A percentile compares a stretch with the other conserved stretches of the same genome.
Evolutionary conservation across 306 rosid species (phyloP).

Genomic region (Casuarina cunninghamiana): DNA sequence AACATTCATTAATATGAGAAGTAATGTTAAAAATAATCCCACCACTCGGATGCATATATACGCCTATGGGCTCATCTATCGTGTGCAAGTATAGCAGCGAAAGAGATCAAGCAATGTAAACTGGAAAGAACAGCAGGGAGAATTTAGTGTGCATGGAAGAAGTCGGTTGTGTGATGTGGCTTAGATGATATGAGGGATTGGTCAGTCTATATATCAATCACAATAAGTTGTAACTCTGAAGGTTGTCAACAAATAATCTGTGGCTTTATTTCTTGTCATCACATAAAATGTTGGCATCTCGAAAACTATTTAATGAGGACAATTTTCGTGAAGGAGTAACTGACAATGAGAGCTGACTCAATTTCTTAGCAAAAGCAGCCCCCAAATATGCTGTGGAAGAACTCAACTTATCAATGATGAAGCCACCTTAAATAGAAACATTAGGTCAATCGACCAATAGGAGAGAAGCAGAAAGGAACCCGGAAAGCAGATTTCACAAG

Average conservation of each 20-base stretch:
- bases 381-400: conserved; percentile 75
- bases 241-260: too few relatives aligned
- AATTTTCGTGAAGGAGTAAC: conserved; percentile 57
- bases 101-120: neutral
- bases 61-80: neutral
- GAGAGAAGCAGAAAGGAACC: too few relatives aligned
- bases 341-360: conserved; percentile 74
- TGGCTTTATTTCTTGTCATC: neutral
- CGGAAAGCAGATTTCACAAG: neutral
- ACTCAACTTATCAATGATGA: neutral
- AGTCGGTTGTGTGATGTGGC: neutral
- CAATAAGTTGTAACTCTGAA: neutral
- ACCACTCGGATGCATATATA: conserved; percentile 7
- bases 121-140: neutral
- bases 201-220: neutral
- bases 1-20: conserved; percentile 30
- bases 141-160: neutral
- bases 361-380: conserved; percentile 90
- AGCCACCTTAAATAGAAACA: too few relatives aligned
- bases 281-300: neutral
- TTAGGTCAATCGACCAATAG: too few relatives aligned
- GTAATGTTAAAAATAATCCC: conserved; percentile 2
- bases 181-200: neutral
- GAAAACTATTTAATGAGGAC: neutral
- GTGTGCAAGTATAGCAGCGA: neutral